Evolutionary conservation across 306 rosid genomes (phyloP), one percentile per base, ranked within the genome.

Genomic region (Alnus glutinosa): DNA sequence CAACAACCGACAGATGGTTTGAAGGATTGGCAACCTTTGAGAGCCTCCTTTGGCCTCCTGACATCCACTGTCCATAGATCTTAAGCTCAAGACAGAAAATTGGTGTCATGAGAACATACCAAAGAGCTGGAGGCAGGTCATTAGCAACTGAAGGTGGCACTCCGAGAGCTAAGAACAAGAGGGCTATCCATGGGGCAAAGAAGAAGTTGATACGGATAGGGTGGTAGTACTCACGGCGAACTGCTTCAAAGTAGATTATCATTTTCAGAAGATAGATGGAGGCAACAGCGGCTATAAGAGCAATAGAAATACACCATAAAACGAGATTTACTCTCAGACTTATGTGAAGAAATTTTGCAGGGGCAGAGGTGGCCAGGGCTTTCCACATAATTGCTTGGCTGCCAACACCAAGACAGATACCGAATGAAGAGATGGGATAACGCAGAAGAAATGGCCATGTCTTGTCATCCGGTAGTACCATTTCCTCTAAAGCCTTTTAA

Each of bases 11-110:
- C 47, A 94, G 86, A 74, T 94, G 97, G 71, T 94, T 94, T 28
- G 92, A 86, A 67, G 98, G 98, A 70, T 94, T 94, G 0, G 97
- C 97, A 77, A 94, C 98, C 68, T 86, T 90, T 19, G 97, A 94
- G 11, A 94, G 92, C 82, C 98, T 85, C 73, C 94, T 83, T 63
- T 87, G 97, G 4, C 97, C 97, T 23, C 97, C 97, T 7, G 97
- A 94, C 98, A 94, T 94, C 98, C 98, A 94, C 57, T 94, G 98
- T 82, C 98, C 98, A 55, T 94, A 94, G 42, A 94, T 89, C 89
- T 94, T 94, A 36, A 94, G 91, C 87, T 92, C 97, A 19, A 94
- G 97, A 36, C 81, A 82, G 12, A 94, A 75, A 18, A 94, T 66
- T n/a, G 98, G 98, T 8, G 69, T 1, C 98, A 94, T 94, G 32